Base-by-base conservation (phyloP, 2,329 filamentous ascomycete genomes). In the Aspergillus calidoustus region DNA sequence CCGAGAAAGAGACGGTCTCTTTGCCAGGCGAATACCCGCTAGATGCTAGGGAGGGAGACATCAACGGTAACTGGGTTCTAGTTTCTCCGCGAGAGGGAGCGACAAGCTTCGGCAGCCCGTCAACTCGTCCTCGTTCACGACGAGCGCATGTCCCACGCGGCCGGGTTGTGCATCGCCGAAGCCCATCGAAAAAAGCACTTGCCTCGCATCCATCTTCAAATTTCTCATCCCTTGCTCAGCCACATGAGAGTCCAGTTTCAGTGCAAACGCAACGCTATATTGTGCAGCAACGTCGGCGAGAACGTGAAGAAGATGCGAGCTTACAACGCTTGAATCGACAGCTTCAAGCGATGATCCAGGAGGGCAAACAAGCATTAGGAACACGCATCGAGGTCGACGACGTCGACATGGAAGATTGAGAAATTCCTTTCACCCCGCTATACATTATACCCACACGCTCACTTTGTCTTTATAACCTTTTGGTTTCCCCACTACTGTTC, bases 331-430 rank as follows among this genome's bases (percentile, higher is more conserved):
- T 98, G 77, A 96, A 95, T 73, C 84, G 87, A 52, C 87, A 91
- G 69, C 80, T 98, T 52, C 87, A 91, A 72, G 90, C 89, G 38
- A 92, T 99, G 90, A 96, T 99, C 58, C 84, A 89, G 2, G 90
- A 98, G 76, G 95, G 93, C 0, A 90, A 90, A 69, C 90, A 95
- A 75, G 95, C 95, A 1, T 79, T 99, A 19, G 93, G 89, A 2
- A 91, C 90, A 22, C 90, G 82, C 46, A 81, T 91, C 54, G 88
- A 91, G 71, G 83, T 92, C 48, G 84, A 86, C 44, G 78, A 79
- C 28, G 79, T 58, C 47, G 55, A 58, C 47, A 74, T 78, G 71
- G 76, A 73, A 23, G 72, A 78, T 55, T 75, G 46, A 58, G 34
- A 47, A 46, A 41, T 19, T 15, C 25, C 50, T 49, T 19, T 47